Evolutionary conservation across 257 asterid species (phyloP).

Genomic region (Capsicum chinense): DNA sequence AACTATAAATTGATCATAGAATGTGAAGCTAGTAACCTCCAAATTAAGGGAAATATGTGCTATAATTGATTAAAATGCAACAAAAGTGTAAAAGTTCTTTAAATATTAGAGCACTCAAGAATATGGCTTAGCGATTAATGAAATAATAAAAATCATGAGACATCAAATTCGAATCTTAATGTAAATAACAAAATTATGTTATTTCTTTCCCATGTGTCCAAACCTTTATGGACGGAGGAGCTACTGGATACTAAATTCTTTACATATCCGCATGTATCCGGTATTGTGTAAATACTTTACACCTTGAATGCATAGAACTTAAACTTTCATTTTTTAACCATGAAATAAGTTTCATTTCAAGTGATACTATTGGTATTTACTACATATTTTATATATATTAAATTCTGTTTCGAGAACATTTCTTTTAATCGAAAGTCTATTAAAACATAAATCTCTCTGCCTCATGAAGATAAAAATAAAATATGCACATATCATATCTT

Average conservation of each 20-base stretch:
- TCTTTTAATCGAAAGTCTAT: no score
- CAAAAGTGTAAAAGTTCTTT: no score
- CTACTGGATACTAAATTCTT: background rate
- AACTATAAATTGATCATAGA: no score
- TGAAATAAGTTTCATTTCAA: background rate
- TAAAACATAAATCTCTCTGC: no score
- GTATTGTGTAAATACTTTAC: no score
- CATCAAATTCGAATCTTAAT: background rate
- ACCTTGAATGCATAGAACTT: no score
- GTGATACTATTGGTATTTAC: background rate
- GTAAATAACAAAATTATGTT: background rate
- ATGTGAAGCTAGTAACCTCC: background rate
- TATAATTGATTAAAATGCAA: no score
- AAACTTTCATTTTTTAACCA: no score
- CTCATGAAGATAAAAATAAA: no score
- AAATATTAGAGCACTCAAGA: background rate
- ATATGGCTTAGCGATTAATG: background rate
- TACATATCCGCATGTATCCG: background rate
- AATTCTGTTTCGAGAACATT: no score
- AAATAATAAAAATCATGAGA: background rate
- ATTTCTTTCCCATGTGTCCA: fast-evolving
- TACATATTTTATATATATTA: background rate
- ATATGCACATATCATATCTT: no score
- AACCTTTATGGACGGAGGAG: fast-evolving
- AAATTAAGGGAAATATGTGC: no score